These are phyloP conservation scores for Strobilomyces confusus DNA, from an alignment of 768 basidiomycete species.

Conservation along the genomic window DNA sequence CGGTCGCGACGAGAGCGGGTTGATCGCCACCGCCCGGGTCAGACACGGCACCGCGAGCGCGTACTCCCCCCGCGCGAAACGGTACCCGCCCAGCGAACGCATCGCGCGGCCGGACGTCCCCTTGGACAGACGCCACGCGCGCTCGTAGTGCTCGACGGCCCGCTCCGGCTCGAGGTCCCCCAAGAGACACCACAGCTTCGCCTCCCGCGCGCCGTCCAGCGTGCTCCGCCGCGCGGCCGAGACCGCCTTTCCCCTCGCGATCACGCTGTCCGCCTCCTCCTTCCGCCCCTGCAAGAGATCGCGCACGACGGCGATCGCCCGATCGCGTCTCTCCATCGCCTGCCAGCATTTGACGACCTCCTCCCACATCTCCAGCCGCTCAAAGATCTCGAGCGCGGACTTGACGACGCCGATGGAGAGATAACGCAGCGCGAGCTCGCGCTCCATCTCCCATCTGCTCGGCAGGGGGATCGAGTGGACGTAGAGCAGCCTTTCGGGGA, in stretches of 20 bases:
- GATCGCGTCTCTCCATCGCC: slow-evolving; percentile 72
- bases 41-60: slow-evolving; percentile 61
- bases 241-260: slow-evolving; percentile 53
- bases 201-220: slow-evolving; percentile 68
- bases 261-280: slow-evolving; percentile 74
- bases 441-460: slow-evolving; percentile 90
- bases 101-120: slow-evolving; percentile 85
- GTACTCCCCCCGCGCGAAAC: slow-evolving; percentile 69
- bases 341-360: slow-evolving; percentile 89
- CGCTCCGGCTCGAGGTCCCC: slow-evolving; percentile 83
- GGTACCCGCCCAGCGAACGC: slow-evolving; percentile 83
- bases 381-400: slow-evolving; percentile 91
- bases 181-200: slow-evolving; percentile 92
- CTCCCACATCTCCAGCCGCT: slow-evolving; percentile 98
- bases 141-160: slow-evolving; percentile 70
- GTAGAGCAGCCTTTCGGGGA: slow-evolving; percentile 72
- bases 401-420: slow-evolving; percentile 81
- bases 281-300: slow-evolving; percentile 83
- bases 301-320: slow-evolving; percentile 74
- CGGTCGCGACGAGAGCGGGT: slow-evolving; percentile 79
- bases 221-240: slow-evolving; percentile 38
- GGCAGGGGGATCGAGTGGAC: slow-evolving; percentile 82
- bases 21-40: slow-evolving; percentile 75
- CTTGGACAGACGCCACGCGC: slow-evolving; percentile 79
- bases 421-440: slow-evolving; percentile 82